A percentile compares a stretch with the other conserved stretches of the same genome.
Evolutionary conservation across 768 basidiomycete species (phyloP).

Genomic region (Kwoniella sp.): DNA sequence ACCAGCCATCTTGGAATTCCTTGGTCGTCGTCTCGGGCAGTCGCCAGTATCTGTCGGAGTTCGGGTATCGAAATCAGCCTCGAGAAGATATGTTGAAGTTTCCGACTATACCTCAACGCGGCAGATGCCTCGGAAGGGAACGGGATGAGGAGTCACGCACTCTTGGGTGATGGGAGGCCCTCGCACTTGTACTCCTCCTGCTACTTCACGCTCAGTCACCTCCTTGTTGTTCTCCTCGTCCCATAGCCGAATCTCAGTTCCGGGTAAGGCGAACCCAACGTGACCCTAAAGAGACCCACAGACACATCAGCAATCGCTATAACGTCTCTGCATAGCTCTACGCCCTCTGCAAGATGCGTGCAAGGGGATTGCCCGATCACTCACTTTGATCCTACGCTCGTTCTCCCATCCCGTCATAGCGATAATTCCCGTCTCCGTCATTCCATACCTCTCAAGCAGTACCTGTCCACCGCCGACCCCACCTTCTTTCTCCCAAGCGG

Average conservation of each 20-base stretch:
- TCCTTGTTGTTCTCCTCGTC: constrained; percentile 28
- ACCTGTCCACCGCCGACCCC: constrained; percentile 46
- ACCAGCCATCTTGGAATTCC: constrained; percentile 49
- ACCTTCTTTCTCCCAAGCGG: constrained; percentile 36
- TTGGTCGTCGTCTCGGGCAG: constrained; percentile 38
- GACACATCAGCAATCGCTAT: no score
- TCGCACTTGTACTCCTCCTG: constrained; percentile 46
- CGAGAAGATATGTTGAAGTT: no score
- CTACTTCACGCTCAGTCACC: constrained; percentile 33
- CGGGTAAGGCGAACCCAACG: constrained; percentile 47
- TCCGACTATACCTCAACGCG: no score
- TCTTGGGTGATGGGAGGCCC: constrained; percentile 46
- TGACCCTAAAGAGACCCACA: constrained; percentile 35
- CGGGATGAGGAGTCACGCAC: not conserved
- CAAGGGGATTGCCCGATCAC: constrained; percentile 20
- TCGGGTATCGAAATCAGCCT: no score
- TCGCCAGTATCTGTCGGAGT: constrained; percentile 34
- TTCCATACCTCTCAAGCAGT: constrained; percentile 50
- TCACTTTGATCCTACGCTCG: constrained; percentile 33
- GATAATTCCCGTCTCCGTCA: constrained; percentile 53
- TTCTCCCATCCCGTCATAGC: constrained; percentile 33
- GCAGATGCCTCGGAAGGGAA: not conserved
- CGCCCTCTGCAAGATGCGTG: no score
- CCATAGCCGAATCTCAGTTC: constrained; percentile 41
- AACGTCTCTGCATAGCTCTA: no score